phyloP scores from a whole-genome alignment of 2,329 filamentous ascomycete genomes.

The Trichoderma arundinaceum region DNA sequence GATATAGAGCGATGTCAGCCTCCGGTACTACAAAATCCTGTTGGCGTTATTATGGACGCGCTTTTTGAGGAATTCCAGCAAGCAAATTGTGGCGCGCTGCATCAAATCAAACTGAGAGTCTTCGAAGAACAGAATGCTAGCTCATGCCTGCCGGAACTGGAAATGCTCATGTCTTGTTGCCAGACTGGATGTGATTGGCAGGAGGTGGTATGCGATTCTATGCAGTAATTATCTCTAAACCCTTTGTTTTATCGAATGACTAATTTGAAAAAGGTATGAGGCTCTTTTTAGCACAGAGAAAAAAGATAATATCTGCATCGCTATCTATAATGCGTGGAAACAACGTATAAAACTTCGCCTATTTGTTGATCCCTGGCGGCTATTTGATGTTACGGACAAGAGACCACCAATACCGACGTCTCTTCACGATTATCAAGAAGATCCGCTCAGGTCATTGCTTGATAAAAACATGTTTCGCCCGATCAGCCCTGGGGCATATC shows the following conservation, averaged over 20 bases:
- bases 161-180: slow-evolving; percentile 30
- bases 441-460: slow-evolving; percentile 16
- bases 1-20: background rate
- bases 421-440: slow-evolving; percentile 14
- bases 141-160: background rate
- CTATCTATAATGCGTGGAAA: slow-evolving; percentile 18
- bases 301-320: slow-evolving; percentile 23
- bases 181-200: slow-evolving; percentile 26
- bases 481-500: slow-evolving; percentile 15
- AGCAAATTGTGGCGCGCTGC: slow-evolving; percentile 14
- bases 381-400: slow-evolving; percentile 27
- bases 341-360: slow-evolving; percentile 25
- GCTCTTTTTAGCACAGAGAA: background rate
- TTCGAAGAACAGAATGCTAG: slow-evolving; percentile 10
- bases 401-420: slow-evolving; percentile 17
- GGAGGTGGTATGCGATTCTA: slow-evolving; percentile 26
- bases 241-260: background rate
- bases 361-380: slow-evolving; percentile 24
- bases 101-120: slow-evolving; percentile 26
- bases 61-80: slow-evolving; percentile 30
- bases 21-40: background rate
- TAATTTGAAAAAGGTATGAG: background rate
- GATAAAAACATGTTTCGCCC: slow-evolving; percentile 25
- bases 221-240: background rate
- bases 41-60: slow-evolving; percentile 19